A percentile compares a stretch with the other conserved stretches of the same genome.
Evolutionary conservation across 2,329 filamentous ascomycete species (phyloP).

Genomic region (Paraphoma chrysanthemicola): DNA sequence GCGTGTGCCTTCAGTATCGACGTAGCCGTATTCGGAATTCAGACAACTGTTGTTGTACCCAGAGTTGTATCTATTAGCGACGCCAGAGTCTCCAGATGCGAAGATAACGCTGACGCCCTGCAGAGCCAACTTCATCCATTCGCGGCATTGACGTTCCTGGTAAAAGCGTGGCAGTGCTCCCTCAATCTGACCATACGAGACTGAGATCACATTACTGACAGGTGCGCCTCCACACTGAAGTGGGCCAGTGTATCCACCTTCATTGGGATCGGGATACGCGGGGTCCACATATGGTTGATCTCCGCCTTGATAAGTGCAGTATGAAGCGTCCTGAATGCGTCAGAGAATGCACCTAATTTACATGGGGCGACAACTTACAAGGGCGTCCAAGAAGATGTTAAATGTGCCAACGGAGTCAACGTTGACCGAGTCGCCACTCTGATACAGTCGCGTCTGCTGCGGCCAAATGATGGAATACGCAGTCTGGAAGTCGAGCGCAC

Average conservation of each 20-base stretch:
- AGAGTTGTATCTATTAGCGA: constrained; percentile 18
- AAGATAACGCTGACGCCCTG: constrained; percentile 56
- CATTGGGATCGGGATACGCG: constrained; percentile 19
- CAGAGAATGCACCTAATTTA: not conserved
- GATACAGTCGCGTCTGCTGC: constrained; percentile 20
- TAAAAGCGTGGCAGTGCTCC: constrained; percentile 58
- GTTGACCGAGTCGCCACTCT: constrained; percentile 21
- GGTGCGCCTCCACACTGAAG: constrained; percentile 51
- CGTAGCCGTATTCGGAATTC: constrained; percentile 15
- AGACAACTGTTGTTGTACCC: constrained; percentile 23
- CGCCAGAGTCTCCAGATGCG: constrained; percentile 54
- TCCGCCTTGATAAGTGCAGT: constrained; percentile 27
- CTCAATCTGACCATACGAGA: constrained; percentile 63
- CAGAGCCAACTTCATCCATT: constrained; percentile 54
- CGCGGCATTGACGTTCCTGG: constrained; percentile 56
- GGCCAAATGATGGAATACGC: constrained; percentile 27
- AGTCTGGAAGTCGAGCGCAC: constrained; percentile 24
- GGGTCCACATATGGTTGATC: constrained; percentile 23
- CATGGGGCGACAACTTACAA: constrained; percentile 1
- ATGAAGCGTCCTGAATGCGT: constrained; percentile 19
- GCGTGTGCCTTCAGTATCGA: constrained; percentile 8
- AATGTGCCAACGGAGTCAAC: constrained; percentile 20
- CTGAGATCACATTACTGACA: constrained; percentile 59
- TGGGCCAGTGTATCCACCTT: constrained; percentile 26
- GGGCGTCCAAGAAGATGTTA: constrained; percentile 25